Conservation (phyloP, 169 alveolate species). For the Perkinsus marinus region DNA sequence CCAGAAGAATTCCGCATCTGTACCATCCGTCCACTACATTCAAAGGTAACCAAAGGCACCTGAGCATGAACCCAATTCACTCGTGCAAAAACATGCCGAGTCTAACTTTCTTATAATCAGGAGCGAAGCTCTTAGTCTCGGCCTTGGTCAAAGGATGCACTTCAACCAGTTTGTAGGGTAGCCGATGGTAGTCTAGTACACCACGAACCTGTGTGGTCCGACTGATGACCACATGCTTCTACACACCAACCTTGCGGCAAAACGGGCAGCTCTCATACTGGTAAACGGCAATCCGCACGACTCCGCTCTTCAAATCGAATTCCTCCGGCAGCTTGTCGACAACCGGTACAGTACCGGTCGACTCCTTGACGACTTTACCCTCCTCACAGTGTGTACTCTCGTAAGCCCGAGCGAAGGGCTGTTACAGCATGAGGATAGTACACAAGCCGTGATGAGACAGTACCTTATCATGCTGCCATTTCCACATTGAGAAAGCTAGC, state of each 20-base stretch:
- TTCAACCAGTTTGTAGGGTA: constrained; percentile 14
- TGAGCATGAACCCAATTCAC: not conserved
- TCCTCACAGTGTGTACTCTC: not conserved
- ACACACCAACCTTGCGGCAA: constrained; percentile 10
- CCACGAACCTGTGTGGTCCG: not conserved
- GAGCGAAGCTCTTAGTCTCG: not conserved
- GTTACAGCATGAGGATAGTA: not conserved
- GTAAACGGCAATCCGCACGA: not conserved
- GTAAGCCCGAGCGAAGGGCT: not conserved
- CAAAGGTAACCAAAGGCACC: not conserved
- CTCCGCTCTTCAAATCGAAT: not conserved
- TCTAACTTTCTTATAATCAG: constrained; percentile 12
- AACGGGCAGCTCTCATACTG: constrained; percentile 18
- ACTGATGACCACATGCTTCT: not conserved
- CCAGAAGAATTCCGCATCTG: not conserved
- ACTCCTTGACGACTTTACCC: not conserved
- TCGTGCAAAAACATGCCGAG: not conserved
- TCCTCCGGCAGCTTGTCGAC: not conserved
- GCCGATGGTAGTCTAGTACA: constrained; percentile 1
- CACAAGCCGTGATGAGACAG: not conserved
- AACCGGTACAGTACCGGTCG: not conserved
- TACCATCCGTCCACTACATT: not conserved
- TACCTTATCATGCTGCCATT: not conserved
- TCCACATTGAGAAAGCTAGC: not conserved
- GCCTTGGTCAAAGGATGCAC: constrained; percentile 13